Evolutionary conservation across 768 basidiomycete genomes (phyloP).

Genomic region (Lentinula detonsa): DNA sequence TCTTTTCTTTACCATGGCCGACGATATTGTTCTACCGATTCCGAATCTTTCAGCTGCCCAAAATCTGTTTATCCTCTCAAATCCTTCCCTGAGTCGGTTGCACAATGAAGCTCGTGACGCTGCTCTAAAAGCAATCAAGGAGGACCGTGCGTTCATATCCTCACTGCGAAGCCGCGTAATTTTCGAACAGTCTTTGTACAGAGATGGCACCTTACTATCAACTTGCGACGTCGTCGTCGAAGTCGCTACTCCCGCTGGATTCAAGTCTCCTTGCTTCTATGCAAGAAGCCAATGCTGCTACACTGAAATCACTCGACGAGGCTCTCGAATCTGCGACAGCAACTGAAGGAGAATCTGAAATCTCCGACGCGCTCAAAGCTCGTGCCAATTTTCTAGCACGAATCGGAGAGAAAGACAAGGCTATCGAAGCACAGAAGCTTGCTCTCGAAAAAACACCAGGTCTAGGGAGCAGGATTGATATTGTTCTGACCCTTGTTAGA

Average conservation of each 20-base stretch:
- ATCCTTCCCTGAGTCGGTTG: constrained; percentile 50
- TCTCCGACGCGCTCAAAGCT: constrained; percentile 80
- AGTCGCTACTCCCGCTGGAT: constrained; percentile 43
- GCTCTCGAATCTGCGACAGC: constrained; percentile 81
- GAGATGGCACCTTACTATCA: constrained; percentile 89
- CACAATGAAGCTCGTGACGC: constrained; percentile 62
- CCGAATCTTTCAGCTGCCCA: constrained; percentile 84
- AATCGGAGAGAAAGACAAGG: constrained; percentile 93
- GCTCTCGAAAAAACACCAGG: constrained; percentile 92
- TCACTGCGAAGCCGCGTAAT: neutral
- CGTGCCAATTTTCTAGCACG: constrained; percentile 80
- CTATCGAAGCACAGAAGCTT: constrained; percentile 72
- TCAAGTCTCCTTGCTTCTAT: constrained; percentile 47
- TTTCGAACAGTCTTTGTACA: constrained; percentile 20
- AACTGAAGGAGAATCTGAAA: constrained; percentile 90
- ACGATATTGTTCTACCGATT: constrained; percentile 78
- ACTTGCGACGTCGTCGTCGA: constrained; percentile 43
- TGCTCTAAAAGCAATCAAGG: constrained; percentile 69
- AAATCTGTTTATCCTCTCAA: constrained; percentile 68
- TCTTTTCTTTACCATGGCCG: constrained; percentile 50
- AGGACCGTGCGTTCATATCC: constrained; percentile 56
- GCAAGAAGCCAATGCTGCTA: constrained; percentile 63
- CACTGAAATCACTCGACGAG: constrained; percentile 70
- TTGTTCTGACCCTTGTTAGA: constrained; percentile 81
- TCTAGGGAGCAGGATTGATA: constrained; percentile 88